Percentiles rank a stretch among this genome's conserved stretches.
Evolutionary conservation across 768 basidiomycete species (phyloP).

Genomic region (Pleurotus sapidus): DNA sequence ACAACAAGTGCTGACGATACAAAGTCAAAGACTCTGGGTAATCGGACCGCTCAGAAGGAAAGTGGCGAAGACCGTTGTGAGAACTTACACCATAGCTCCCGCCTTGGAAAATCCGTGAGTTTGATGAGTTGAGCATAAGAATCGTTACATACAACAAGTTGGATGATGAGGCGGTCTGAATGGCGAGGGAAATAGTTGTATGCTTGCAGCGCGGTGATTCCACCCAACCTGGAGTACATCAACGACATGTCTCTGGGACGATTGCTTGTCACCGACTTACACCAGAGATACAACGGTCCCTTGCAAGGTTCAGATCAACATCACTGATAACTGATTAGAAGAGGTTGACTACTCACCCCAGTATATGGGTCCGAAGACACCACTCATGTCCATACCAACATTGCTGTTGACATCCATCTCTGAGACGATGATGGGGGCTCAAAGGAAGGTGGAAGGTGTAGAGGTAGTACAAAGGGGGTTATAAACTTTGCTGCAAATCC

Average conservation of each 20-base stretch:
- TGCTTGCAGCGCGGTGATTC: conserved; percentile 38
- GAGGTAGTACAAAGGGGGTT: no score
- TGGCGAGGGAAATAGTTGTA: conserved; percentile 34
- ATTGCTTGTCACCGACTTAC: conserved; percentile 7
- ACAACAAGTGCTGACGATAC: conserved; percentile 36
- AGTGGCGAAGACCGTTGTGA: neutral
- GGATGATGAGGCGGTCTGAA: conserved; percentile 25
- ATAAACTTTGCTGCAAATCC: no score
- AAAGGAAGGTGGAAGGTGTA: no score
- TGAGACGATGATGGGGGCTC: no score
- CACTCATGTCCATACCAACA: conserved; percentile 19
- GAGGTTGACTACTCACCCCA: conserved; percentile 20
- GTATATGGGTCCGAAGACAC: conserved; percentile 27
- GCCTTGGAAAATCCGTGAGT: conserved; percentile 6
- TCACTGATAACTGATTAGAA: neutral
- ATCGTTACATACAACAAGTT: conserved; percentile 23
- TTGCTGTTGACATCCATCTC: neutral
- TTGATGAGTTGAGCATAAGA: neutral
- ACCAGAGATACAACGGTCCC: conserved; percentile 26
- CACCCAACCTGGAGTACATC: conserved; percentile 26
- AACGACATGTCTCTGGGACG: no score
- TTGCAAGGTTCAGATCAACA: neutral
- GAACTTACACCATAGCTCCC: conserved; percentile 15
- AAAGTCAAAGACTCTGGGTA: conserved; percentile 28
- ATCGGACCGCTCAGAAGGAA: neutral